Evolutionary conservation across 2,329 filamentous ascomycete species (phyloP).

Genomic region (Sporothrix schenckii): DNA sequence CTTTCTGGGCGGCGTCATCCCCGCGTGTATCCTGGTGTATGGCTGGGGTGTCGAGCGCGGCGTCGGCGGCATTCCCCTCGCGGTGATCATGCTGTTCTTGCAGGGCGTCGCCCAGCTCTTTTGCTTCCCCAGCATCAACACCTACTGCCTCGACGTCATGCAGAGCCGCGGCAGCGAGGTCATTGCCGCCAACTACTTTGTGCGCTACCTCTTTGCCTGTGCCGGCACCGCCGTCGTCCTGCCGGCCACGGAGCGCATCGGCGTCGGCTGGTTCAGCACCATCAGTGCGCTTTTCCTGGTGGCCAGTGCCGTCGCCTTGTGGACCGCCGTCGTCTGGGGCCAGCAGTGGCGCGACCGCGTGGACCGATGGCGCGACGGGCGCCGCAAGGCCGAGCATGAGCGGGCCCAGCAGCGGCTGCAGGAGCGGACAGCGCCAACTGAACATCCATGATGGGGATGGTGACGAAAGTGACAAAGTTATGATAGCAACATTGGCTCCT

Average conservation of each 20-base stretch:
- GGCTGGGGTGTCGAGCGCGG: constrained; percentile 56
- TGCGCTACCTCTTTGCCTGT: constrained; percentile 75
- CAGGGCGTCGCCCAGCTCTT: constrained; percentile 71
- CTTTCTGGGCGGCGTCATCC: constrained; percentile 64
- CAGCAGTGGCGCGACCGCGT: constrained; percentile 56
- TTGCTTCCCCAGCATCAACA: constrained; percentile 70
- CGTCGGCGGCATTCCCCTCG: constrained; percentile 52
- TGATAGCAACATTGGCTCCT: not conserved
- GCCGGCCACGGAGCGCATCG: constrained; percentile 72
- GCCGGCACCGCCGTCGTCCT: constrained; percentile 70
- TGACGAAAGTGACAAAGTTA: not conserved
- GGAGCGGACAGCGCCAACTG: not conserved
- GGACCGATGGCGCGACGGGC: constrained; percentile 52
- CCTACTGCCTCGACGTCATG: constrained; percentile 82
- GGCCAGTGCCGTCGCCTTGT: constrained; percentile 49
- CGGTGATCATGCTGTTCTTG: constrained; percentile 68
- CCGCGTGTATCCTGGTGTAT: constrained; percentile 68
- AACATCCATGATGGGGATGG: not conserved
- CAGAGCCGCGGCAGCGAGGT: constrained; percentile 71
- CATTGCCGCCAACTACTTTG: constrained; percentile 77
- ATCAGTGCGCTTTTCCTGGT: constrained; percentile 64
- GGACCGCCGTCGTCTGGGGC: constrained; percentile 55
- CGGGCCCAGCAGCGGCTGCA: constrained; percentile 28
- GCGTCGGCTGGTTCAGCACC: constrained; percentile 80
- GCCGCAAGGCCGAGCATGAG: constrained; percentile 37